Base-by-base conservation (phyloP, 257 asterid genomes). In the Nicotiana obtusifolia region DNA sequence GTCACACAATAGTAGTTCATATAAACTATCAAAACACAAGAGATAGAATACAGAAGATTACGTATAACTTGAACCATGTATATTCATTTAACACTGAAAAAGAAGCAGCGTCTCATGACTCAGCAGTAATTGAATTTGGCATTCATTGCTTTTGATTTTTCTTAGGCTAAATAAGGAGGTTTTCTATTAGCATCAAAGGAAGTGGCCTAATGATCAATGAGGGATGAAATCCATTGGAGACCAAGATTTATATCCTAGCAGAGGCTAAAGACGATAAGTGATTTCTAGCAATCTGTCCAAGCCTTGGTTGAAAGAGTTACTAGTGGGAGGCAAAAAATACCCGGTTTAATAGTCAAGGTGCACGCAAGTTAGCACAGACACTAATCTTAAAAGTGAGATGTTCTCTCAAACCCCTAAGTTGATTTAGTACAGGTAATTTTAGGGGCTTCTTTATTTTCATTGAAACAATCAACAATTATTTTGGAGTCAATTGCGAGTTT, bases 1-100 rank as follows among this genome's bases (percentile, higher is more conserved):
- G 81, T 60, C 76, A 16, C 71, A 85, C 20, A 65, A 44, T 67
- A 64, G 67, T 67, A 64, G 67, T 71, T 77, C 69, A 57, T 24
- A 30, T 11, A 78, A 33, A 19, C 76, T 37, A 8, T 24, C 49
- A 0, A 56, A 73, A 26, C 59, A 41, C 10, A 41, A n/a, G 44
- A 28, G n/a, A 71, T 11, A 41, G 57, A 71, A 28, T 13, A 0
- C n/a, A 69, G 56, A 68, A 69, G 22, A n/a, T 11, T 11, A 24
- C 24, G 24, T 41, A 4, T 16, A 75, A 14, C 79, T 73, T 57
- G 49, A 44, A 73, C 20, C 47, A 73, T 3, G 16, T 73, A 24
- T 0, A 24, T 73, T 73, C 19, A 22, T 24, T 73, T 7, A 22
- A 49, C 9, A 49, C 52, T 0, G 41, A 5, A 41, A 75, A 24